Base-by-base conservation (phyloP, 305 asterid genomes). In the Rubia tinctorum region DNA sequence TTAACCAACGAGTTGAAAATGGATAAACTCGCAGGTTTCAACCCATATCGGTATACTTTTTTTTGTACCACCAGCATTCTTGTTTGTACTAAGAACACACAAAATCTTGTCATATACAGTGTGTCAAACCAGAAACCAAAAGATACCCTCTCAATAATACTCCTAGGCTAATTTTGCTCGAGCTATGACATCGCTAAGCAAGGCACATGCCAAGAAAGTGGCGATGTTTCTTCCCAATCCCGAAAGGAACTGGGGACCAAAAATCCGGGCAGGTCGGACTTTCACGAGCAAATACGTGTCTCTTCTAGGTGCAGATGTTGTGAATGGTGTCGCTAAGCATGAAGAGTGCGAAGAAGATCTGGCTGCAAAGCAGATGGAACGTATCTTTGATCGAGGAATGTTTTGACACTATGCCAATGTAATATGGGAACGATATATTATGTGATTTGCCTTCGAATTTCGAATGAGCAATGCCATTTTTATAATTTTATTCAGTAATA, bases 181-280 rank as follows among this genome's bases (percentile, higher is more conserved):
- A 80, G 98, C 99, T 14, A 90, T 82, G 68, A 92, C 98, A 44
- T 92, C 99, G 9, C 91, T 92, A 20, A 91, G 98, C 92, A 93
- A 86, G 84, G 96, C 98, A 53, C 96, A 95, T 78, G 97, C 96
- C 8, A 95, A 95, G 80, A 95, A 95, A 85, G 92, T 92, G 6
- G 97, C 97, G 9, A 86, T 98, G 53, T 95, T 89, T 74, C 98
- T 91, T 76, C 98, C 97, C 0, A 95, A 95, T 75, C 99, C 98
- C 0, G 99, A 92, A 81, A 82, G 93, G 75, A 90, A 95, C 68
- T 95, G 99, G 99, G 99, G 99, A 22, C 99, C 99, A 34, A 95
- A 95, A 81, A 88, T 92, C 20, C 91, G 94, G 84, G 99, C 99
- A 0, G 99, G 99, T 2, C 97, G 99, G 27, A 82, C 79, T 79